Evolutionary conservation across 768 basidiomycete species (phyloP), one percentile per base, ranked within the genome.

Genomic region (Amanita pseudoporphyria): DNA sequence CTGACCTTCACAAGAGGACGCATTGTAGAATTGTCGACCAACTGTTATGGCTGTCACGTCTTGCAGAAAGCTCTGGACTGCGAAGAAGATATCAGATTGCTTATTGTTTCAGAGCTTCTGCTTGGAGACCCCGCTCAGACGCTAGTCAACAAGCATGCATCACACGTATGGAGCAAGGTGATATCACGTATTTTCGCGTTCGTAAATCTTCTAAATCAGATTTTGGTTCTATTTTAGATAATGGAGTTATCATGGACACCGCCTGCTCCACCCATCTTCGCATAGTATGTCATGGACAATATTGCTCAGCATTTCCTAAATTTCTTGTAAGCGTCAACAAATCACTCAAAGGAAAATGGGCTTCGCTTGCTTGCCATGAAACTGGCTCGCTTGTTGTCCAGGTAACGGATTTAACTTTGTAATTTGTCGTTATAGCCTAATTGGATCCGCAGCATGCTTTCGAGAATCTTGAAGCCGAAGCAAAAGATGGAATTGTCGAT

Each of bases 151-250:
- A 92, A 92, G 62, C 89, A 92, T 61, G 87, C 88, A 1, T 88
- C 87, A 42, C 89, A 92, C 61, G 89, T 92, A 28, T 92, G 89
- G 88, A 89, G 87, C 67, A 91, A 91, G 74, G 86, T 86, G 54
- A 18, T 62, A 18, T 28, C 18, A 16, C 26, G 19, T 41, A 18
- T 26, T 7, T 28, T 28, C 7, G 13, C 49, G 6, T 5, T 12
- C 10, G 45, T 51, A 21, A 18, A 56, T 21, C 16, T 30, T 36
- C 32, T 32, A 16, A 40, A 32, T 45, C 41, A 58, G 53, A 57
- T 53, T n/a, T 44, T 18, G 9, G 37, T 33, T 2, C 5, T 24
- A 45, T 12, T 13, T 6, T 47, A 89, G 84, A 88, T 92, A 57
- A 92, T 92, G 89, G 89, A 92, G 62, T 66, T 92, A 30, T 83